Evolutionary conservation across 331 rosid species (phyloP), one percentile per base, ranked within the genome.

Genomic region (Acacia pycnantha): DNA sequence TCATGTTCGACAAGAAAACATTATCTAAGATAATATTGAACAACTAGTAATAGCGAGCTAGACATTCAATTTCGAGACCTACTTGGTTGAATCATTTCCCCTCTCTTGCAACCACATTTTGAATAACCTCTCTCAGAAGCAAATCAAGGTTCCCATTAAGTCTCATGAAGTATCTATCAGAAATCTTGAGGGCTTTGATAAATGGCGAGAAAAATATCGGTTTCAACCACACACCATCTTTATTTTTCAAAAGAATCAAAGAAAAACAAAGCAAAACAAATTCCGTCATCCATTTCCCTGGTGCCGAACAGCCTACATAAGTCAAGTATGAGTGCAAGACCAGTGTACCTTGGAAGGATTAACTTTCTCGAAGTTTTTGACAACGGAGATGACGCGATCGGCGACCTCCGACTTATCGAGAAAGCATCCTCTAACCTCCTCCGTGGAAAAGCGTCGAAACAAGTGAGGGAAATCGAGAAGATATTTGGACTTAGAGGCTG

Each of bases 321-420:
- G 41, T 50, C 14, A 29, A 24, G n/a, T 68, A 19, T 51, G 11
- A n/a, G 53, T 8, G 10, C 14, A 7, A 79, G 24, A 7, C 24
- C 5, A 41, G 11, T n/a, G 37, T 31, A 94, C 98, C 99, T 92
- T 93, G 50, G 95, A 85, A 27, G 99, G 97, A 56, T 96, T 97
- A n/a, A 94, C 91, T 85, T 96, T 96, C 91, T 94, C 97, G 87
- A 93, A 96, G 76, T 91, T 96, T 89, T 96, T 96, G 79, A 96
- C 98, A 35, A 95, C 96, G 61, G 90, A 84, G 79, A 96, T 77
- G 71, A 96, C 94, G 68, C 99, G 97, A 85, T 96, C 98, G 46
- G 97, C 51, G 85, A 96, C 99, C 88, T 96, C 99, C 16, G 94
- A 88, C 70, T 96, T 96, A 85, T 95, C 98, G 73, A 95, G 99